phyloP scores from a whole-genome alignment of 768 basidiomycete genomes.

The Tulasnella sp. region DNA sequence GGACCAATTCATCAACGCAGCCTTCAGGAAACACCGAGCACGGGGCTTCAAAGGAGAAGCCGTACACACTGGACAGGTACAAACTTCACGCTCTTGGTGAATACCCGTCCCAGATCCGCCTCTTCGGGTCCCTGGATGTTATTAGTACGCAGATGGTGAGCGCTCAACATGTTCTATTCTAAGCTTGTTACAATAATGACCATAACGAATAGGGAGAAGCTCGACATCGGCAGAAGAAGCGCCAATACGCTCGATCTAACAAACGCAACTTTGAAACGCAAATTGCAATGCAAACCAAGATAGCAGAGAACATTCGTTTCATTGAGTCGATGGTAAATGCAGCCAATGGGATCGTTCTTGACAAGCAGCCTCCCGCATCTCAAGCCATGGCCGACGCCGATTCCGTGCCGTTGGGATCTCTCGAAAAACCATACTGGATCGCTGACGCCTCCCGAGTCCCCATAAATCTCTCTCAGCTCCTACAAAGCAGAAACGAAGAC shows the following conservation, averaged over 20 bases:
- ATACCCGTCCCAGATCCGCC: not conserved
- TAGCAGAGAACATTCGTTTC: not conserved
- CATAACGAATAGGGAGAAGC: slow-evolving; percentile 17
- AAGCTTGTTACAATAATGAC: not conserved
- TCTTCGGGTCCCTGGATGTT: slow-evolving; percentile 3
- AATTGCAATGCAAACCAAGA: not conserved
- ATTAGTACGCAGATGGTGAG: slow-evolving; percentile 19
- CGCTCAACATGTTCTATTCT: not conserved
- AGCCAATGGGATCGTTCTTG: not conserved
- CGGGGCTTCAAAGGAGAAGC: not conserved
- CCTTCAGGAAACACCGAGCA: not conserved
- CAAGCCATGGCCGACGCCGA: not conserved
- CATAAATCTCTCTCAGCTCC: not conserved
- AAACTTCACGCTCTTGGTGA: slow-evolving; percentile 26
- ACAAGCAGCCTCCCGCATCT: not conserved
- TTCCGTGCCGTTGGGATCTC: not conserved
- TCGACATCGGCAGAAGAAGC: slow-evolving; percentile 7
- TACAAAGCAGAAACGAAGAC: not conserved
- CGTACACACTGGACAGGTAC: slow-evolving; percentile 17
- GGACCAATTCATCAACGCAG: not conserved
- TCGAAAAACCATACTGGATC: not conserved
- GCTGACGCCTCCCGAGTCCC: not conserved
- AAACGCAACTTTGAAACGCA: slow-evolving; percentile 15
- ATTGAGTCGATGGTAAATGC: not conserved
- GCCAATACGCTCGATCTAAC: slow-evolving; percentile 3